Conservation (phyloP, 441 rosid species). For the Bruguiera hainesii region DNA sequence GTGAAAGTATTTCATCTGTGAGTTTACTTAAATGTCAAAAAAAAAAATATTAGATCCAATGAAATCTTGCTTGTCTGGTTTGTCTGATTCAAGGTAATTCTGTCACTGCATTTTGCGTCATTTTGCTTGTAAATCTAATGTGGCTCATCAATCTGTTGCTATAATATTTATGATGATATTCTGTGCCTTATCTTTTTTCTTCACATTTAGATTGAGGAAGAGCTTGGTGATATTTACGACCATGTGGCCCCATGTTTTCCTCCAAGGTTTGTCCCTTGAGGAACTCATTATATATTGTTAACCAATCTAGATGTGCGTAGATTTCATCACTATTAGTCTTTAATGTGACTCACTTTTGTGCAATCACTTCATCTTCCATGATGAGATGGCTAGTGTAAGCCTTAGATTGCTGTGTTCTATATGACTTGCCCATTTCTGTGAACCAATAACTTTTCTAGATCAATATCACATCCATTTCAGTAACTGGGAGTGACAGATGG, state of each 20-base stretch:
- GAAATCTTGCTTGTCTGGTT: neutral
- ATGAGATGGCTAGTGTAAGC: neutral
- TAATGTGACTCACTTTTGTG: neutral
- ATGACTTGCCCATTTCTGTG: neutral
- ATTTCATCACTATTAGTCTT: constrained; percentile 1
- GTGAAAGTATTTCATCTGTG: neutral
- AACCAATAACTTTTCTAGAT: neutral
- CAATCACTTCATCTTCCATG: neutral
- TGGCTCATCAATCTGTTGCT: neutral
- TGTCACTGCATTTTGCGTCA: constrained; percentile 7
- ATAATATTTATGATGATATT: constrained; percentile 12
- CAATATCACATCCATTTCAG: neutral
- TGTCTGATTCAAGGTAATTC: neutral
- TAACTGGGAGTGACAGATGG: neutral
- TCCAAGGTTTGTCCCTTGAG: constrained; percentile 65
- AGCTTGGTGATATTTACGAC: constrained; percentile 99
- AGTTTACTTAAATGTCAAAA: neutral
- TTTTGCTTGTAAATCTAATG: constrained; percentile 7
- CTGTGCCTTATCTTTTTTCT: constrained; percentile 13
- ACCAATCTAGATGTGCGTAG: constrained; percentile 2
- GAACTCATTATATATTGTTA: constrained; percentile 17
- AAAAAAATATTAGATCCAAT: neutral
- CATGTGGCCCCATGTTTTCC: constrained; percentile 99
- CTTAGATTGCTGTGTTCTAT: neutral
- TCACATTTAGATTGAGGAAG: constrained; percentile 80